phyloP scores from a whole-genome alignment of 495 filamentous ascomycete species.

The Elaphomyces granulatus region DNA sequence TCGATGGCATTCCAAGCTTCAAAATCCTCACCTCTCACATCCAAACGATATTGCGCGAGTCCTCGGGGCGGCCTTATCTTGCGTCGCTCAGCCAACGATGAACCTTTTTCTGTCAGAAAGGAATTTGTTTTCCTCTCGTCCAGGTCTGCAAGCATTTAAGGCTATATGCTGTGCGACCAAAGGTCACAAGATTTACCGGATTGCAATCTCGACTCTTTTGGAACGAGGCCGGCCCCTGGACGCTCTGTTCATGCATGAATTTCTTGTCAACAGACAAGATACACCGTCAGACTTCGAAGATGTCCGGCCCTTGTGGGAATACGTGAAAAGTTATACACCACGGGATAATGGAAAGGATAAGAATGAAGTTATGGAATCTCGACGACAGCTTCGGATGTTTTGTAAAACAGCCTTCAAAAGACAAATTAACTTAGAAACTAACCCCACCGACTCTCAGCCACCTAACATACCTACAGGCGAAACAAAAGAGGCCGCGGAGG shows the following conservation, averaged over 20 bases:
- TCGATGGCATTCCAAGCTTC: conserved; percentile 33
- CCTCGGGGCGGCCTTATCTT: conserved; percentile 15
- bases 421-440: not conserved
- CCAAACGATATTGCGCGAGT: conserved; percentile 26
- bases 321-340: conserved; percentile 22
- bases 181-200: conserved; percentile 43
- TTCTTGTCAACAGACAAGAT: conserved; percentile 35
- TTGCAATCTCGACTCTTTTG: conserved; percentile 42
- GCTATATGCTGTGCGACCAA: conserved; percentile 28
- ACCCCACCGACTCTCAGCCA: not conserved
- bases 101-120: conserved; percentile 1
- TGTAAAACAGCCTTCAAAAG: not conserved
- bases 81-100: conserved; percentile 3
- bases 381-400: not conserved
- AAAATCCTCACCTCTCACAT: conserved; percentile 15
- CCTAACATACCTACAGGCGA: not conserved
- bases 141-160: conserved; percentile 29
- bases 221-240: conserved; percentile 29
- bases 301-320: conserved; percentile 28
- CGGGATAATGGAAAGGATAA: conserved; percentile 4
- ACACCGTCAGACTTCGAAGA: conserved; percentile 26
- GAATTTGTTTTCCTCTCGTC: conserved; percentile 5
- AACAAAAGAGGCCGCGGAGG: not conserved
- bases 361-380: not conserved
- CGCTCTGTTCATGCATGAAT: conserved; percentile 46